Percentiles rank a stretch among this genome's conserved stretches.
These are phyloP conservation scores for Oryza punctata DNA, from an alignment of 176 grass and related monocot species.

Conservation along the genomic window DNA sequence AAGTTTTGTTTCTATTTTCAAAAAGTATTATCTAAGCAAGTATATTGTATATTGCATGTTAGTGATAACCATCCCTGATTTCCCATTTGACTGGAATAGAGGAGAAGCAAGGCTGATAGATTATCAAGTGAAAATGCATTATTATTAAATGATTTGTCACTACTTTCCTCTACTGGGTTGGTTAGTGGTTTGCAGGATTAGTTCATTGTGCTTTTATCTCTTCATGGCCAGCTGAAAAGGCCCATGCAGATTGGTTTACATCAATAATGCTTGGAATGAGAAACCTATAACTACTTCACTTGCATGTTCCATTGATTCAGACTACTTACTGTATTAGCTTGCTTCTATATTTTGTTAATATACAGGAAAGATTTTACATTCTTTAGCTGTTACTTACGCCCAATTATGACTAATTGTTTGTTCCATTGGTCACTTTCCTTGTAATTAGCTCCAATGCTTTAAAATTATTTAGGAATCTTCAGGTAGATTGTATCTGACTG, in stretches of 20 bases:
- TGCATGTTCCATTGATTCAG: not conserved
- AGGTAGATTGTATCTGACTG: slow-evolving; percentile 36
- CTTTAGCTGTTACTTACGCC: slow-evolving; percentile 11
- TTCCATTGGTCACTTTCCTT: slow-evolving; percentile 19
- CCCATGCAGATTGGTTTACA: not conserved
- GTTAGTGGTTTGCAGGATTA: not conserved
- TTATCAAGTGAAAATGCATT: not conserved
- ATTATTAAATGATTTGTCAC: not conserved
- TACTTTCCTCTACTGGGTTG: not conserved
- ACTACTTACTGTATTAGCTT: not conserved
- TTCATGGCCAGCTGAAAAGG: not conserved
- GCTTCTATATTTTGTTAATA: slow-evolving; percentile 22
- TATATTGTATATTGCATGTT: slow-evolving; percentile 11
- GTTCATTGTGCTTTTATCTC: not conserved
- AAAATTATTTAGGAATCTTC: slow-evolving; percentile 1
- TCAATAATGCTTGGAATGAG: not conserved
- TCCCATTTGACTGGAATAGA: slow-evolving; percentile 31
- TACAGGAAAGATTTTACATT: not conserved
- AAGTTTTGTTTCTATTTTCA: slow-evolving; percentile 13
- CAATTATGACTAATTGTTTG: not conserved
- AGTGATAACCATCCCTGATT: not conserved
- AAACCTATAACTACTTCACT: not conserved
- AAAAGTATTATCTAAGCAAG: not conserved
- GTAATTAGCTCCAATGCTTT: not conserved
- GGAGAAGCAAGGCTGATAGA: not conserved